Percentiles rank a stretch among this genome's conserved stretches.
phyloP scores from a whole-genome alignment of 441 rosid species.

The Erodium texanum region DNA sequence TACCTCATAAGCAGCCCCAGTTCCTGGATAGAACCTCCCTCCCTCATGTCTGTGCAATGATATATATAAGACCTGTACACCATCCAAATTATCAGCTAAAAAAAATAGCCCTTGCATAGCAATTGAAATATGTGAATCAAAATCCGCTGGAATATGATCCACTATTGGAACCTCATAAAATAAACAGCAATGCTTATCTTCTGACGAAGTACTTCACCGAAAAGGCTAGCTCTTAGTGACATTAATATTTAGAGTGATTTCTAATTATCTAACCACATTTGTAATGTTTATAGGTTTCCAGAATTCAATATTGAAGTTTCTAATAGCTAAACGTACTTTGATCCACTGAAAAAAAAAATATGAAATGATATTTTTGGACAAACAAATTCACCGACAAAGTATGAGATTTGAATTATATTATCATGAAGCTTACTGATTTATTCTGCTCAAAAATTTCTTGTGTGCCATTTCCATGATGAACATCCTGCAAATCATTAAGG shows the following conservation, averaged over 20 bases:
- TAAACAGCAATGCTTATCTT: neutral
- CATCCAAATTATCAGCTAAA: slow-evolving; percentile 12
- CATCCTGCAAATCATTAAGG: slow-evolving; percentile 55
- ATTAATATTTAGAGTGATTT: neutral
- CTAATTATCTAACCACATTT: neutral
- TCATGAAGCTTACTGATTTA: slow-evolving; percentile 60
- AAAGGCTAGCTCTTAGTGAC: neutral
- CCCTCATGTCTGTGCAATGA: slow-evolving; percentile 93
- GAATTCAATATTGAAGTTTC: neutral
- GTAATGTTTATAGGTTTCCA: neutral
- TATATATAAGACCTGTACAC: slow-evolving; percentile 66
- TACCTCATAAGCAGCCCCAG: slow-evolving; percentile 89
- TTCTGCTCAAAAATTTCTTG: slow-evolving; percentile 86
- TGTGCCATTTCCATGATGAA: slow-evolving; percentile 97
- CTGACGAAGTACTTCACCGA: neutral
- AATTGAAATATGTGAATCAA: slow-evolving; percentile 3
- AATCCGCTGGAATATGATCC: neutral
- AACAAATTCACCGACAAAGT: neutral
- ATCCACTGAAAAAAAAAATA: neutral
- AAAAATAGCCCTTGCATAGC: neutral
- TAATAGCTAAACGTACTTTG: neutral
- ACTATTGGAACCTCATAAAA: neutral
- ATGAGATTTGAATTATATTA: neutral
- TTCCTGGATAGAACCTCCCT: slow-evolving; percentile 85
- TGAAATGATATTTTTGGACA: neutral